These are phyloP conservation scores for Conticribra weissflogii DNA, from an alignment of 108 stramenopile genomes.

Conservation along the genomic window DNA sequence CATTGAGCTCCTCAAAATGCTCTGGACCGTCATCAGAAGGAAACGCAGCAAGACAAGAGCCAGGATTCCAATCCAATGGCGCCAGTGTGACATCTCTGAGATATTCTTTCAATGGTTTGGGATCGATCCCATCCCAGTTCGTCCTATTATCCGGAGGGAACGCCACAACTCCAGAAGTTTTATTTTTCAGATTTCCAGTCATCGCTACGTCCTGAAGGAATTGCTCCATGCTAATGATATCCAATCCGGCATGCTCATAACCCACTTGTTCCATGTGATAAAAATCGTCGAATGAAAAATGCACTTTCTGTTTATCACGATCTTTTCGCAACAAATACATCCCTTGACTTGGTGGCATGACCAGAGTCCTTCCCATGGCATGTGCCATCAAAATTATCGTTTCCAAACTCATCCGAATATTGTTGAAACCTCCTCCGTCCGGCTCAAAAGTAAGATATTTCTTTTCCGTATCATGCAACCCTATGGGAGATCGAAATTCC, in stretches of 20 bases:
- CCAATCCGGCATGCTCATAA: slow-evolving; percentile 65
- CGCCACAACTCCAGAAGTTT: slow-evolving; percentile 52
- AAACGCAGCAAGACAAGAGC: slow-evolving; percentile 78
- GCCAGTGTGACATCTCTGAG: slow-evolving; percentile 47
- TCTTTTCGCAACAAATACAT: slow-evolving; percentile 72
- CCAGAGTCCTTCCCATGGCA: slow-evolving; percentile 89
- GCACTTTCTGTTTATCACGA: slow-evolving; percentile 63
- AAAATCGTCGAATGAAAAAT: slow-evolving; percentile 67
- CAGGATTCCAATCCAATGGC: slow-evolving; percentile 72
- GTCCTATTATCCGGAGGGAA: slow-evolving; percentile 77
- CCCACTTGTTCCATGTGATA: slow-evolving; percentile 63
- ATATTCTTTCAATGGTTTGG: slow-evolving; percentile 55
- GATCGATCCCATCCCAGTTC: slow-evolving; percentile 68
- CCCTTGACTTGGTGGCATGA: slow-evolving; percentile 84
- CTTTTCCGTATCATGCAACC: slow-evolving; percentile 14
- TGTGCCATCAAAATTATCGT: slow-evolving; percentile 84
- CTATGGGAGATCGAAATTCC: slow-evolving; percentile 58
- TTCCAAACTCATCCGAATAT: slow-evolving; percentile 95
- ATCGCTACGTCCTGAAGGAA: slow-evolving; percentile 63
- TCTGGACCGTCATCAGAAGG: slow-evolving; percentile 61
- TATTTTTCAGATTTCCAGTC: slow-evolving; percentile 51
- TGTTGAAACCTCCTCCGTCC: slow-evolving; percentile 94
- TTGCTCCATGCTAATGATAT: slow-evolving; percentile 81
- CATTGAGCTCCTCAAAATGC: slow-evolving; percentile 57
- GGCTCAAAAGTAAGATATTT: slow-evolving; percentile 63